Evolutionary conservation across 805 yeast species (phyloP), one percentile per base, ranked within the genome.

Genomic region (Ogataea neopini): DNA sequence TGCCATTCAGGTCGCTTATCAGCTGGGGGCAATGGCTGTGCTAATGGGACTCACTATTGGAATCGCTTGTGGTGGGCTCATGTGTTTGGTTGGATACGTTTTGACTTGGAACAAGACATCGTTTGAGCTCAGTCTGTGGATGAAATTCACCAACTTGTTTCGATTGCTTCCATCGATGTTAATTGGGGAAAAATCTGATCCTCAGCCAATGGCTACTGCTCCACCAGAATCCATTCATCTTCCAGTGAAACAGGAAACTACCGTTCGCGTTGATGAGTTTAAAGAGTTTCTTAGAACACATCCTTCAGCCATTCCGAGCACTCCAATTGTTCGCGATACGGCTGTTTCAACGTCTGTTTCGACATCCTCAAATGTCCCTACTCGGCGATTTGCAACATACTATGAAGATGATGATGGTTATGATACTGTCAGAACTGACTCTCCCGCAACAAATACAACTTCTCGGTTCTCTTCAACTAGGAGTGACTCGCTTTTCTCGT

Each of bases 351-450:
- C 42, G 10, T 25, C 32, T 4, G 33, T 39, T 17, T n/a, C 42
- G 5, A 17, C 42, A 8, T 39, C 42, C 18, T 26, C 42, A 8
- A 39, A 28, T 18, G 42, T 28, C 15, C 42, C 42, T 17, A 17
- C 23, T 11, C 42, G 55, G 40, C 47, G 50, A 1, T 41, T 46
- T 29, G 41, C 49, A 2, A 50, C 50, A 6, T 57, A 44, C 43
- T 57, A 57, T 40, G 59, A 57, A 22, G 61, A 57, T 30, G 61
- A 55, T 29, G 61, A 57, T 29, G 61, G 59, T 5, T 57, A 57
- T 39, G 54, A 47, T 22, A 44, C 57, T 2, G 39, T 53, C 3
- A 45, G 54, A 23, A 23, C 50, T 4, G 54, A 41, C 6, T 29
- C 56, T 8, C 49, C 47, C 13, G 42, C 41, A 3, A 39, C 51